Evolutionary conservation across 2,329 filamentous ascomycete species (phyloP), one percentile per base, ranked within the genome.

Genomic region (Aspergillus unguis): DNA sequence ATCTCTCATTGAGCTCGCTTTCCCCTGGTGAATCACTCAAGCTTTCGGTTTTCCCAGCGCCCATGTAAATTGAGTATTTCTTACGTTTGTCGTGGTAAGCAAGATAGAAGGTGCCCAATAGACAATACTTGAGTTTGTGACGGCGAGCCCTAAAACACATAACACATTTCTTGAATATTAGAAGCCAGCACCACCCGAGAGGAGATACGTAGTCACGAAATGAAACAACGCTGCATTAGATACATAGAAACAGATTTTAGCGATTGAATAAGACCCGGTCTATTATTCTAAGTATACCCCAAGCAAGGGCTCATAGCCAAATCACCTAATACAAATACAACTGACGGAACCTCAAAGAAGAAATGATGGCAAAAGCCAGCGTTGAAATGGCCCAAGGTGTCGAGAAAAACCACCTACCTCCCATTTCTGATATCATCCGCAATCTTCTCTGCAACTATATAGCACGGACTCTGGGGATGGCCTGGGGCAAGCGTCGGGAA

Each of bases 361-460:
- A 17, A 17, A 17, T 17, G 17, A 17, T 17, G 17, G 17, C 17
- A 17, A 17, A 17, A 17, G 17, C 17, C 17, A 17, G 17, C 17
- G 17, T 17, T 17, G 17, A 17, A 17, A 17, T 17, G 17, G 17
- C 17, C 17, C 17, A 17, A 17, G 17, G 17, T 17, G 17, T 17
- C 17, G 17, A 17, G 17, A 17, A 17, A 17, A 17, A 17, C 38
- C 38, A 4, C 4, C 25, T 48, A 48, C 23, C 44, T 48, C 31
- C 52, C 52, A 23, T 43, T 35, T 5, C 26, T 48, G n/a, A 57
- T 57, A 23, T 23, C 48, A 37, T 23, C 46, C 6, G 52, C 52
- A 38, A 57, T 54, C 44, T 57, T 56, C 44, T 53, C 54, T 3
- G 47, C 54, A 9, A 56, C 11, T 47, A 56, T 56, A 32, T 55